These are phyloP conservation scores for Penicillium thymicola DNA, from an alignment of 2,329 filamentous ascomycete species.

Conservation along the genomic window DNA sequence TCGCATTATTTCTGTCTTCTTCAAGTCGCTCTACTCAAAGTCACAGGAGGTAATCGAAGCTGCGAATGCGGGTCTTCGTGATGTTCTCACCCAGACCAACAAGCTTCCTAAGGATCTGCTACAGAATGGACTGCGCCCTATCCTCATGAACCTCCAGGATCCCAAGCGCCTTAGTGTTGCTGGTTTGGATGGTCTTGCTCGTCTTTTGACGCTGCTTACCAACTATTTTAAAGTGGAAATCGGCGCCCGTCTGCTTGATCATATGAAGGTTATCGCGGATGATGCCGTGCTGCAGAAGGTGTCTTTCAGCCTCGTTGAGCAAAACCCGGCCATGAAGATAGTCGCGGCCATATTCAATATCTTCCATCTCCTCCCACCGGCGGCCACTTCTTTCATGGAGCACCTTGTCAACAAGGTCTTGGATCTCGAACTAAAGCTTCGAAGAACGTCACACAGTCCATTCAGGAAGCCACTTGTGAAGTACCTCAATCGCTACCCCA, in stretches of 20 bases:
- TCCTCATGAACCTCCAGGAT: constrained; percentile 94
- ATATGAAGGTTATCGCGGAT: constrained; percentile 87
- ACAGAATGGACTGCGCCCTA: constrained; percentile 88
- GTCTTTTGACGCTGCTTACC: constrained; percentile 83
- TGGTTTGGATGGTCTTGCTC: constrained; percentile 84
- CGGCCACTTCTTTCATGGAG: constrained; percentile 87
- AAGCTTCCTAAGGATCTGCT: constrained; percentile 94
- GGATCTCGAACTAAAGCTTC: constrained; percentile 77
- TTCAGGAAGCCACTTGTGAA: constrained; percentile 88
- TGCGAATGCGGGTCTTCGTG: constrained; percentile 84
- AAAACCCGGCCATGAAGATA: constrained; percentile 88
- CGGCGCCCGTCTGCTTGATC: constrained; percentile 84
- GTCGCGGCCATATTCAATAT: constrained; percentile 94
- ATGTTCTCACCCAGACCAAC: constrained; percentile 80
- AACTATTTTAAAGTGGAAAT: constrained; percentile 99
- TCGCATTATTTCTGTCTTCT: constrained; percentile 89
- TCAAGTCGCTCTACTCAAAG: constrained; percentile 94
- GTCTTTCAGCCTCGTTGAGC: constrained; percentile 92
- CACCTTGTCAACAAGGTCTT: constrained; percentile 86
- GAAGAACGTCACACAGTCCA: constrained; percentile 84
- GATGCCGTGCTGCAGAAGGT: constrained; percentile 76
- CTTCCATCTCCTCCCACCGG: constrained; percentile 89
- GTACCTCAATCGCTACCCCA: constrained; percentile 89
- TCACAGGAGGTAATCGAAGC: constrained; percentile 90
- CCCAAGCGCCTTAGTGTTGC: constrained; percentile 84